Base-by-base conservation (phyloP, 169 alveolate species). In the Plasmodium fragile region DNA sequence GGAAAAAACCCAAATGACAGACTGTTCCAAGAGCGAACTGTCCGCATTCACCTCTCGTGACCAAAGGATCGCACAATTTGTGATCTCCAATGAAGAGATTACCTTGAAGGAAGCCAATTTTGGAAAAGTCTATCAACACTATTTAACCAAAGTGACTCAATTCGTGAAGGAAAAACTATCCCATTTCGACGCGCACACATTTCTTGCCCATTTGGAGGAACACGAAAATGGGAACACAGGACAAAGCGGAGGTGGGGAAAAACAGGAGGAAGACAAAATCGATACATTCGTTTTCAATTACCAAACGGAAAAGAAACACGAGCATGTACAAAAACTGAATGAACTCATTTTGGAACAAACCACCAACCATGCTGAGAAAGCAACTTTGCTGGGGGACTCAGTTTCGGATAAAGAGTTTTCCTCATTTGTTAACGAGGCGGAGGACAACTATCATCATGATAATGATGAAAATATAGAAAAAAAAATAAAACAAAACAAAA, bases 241-340 rank as follows among this genome's bases (percentile, higher is more conserved):
- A 39, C 32, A 72, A 73, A n/a, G 69, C 49, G 83, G 28, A 16
- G 11, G 11, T 4, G 81, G 32, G 3, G 73, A 11, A 1, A 22
- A 72, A 72, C 5, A 7, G 30, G 28, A 25, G 16, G 5, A 65
- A 65, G 59, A 28, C 32, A 34, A 72, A 73, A 49, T 36, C 10
- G 93, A 84, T 6, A 84, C 83, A 22, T 84, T 84, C 30, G 55
- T 36, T 5, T 84, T 84, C 69, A 73, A 84, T 41, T 84, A 84
- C 41, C 80, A 72, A 16, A 39, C 82, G 55, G 93, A 84, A 22
- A 49, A 71, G 16, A 49, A 30, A 30, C 69, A 45, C 8, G 79
- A 81, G 30, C 84, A 84, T 72, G 84, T 84, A 49, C 34, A 84
- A 73, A 84, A 84, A 36, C 41, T 84, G 41, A 84, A 84, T 34